Conservation (phyloP, 2,329 filamentous ascomycete genomes). For the Blumeria graminis region DNA sequence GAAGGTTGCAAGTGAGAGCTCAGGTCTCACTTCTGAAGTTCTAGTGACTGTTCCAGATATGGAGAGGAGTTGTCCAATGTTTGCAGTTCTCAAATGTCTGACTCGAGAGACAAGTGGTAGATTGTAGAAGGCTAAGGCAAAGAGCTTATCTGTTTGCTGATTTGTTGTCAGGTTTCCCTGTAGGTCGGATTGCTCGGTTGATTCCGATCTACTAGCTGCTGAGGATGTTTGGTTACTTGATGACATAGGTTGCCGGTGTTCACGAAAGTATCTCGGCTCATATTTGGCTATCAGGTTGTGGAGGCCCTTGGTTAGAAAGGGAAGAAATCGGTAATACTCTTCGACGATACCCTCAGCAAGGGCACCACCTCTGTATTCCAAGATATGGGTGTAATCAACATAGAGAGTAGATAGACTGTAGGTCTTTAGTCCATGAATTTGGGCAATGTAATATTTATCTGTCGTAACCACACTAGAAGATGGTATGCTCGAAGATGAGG, state of each 20-base stretch:
- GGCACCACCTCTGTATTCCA: slow-evolving; percentile 50
- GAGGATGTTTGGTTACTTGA: slow-evolving; percentile 50
- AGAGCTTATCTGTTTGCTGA: slow-evolving; percentile 92
- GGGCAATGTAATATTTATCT: slow-evolving; percentile 65
- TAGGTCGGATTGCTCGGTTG: slow-evolving; percentile 34
- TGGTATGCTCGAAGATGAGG: slow-evolving; percentile 34
- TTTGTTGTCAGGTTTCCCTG: slow-evolving; percentile 56
- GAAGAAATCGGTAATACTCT: slow-evolving; percentile 86
- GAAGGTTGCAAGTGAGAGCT: slow-evolving; percentile 80
- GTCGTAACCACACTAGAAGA: slow-evolving; percentile 47
- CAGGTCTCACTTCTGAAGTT: slow-evolving; percentile 88
- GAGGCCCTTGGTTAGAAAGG: slow-evolving; percentile 68
- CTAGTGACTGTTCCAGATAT: slow-evolving; percentile 93
- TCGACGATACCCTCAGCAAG: slow-evolving; percentile 68
- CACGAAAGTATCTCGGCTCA: slow-evolving; percentile 79
- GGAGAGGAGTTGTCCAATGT: slow-evolving; percentile 80
- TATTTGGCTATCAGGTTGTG: slow-evolving; percentile 89
- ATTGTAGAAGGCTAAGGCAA: slow-evolving; percentile 55
- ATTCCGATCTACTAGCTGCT: slow-evolving; percentile 35
- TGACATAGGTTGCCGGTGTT: slow-evolving; percentile 66
- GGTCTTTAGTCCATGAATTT: slow-evolving; percentile 52
- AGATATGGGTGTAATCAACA: slow-evolving; percentile 67
- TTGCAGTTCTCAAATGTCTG: slow-evolving; percentile 44
- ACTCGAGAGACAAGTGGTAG: slow-evolving; percentile 24
- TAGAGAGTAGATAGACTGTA: slow-evolving; percentile 67